Evolutionary conservation across 345 rosid species (phyloP), one percentile per base, ranked within the genome.

Genomic region (Viola odorata): DNA sequence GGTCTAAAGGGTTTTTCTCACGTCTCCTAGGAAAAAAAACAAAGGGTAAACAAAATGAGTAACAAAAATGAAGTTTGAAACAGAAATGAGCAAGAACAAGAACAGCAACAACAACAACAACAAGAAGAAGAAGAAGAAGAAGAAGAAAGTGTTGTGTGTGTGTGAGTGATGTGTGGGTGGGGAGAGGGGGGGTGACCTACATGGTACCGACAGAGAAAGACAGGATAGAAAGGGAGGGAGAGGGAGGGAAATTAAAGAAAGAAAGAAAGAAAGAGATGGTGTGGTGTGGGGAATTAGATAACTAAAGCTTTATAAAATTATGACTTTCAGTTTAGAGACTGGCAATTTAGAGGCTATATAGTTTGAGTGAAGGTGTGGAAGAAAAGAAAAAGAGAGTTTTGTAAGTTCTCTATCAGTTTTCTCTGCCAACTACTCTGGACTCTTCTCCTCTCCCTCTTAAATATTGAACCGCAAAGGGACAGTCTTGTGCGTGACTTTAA

Each of bases 351-450:
- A 75, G 91, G 82, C 77, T 78, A 75, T 74, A 23, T 23, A 23
- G 32, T 23, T 57, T 62, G 81, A 78, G 84, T 77, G 77, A 79
- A 78, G 81, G 75, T 68, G 72, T 23, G 32, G 32, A 23, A 23
- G 32, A 23, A 23, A 23, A 23, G 81, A 75, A 79, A 71, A 65
- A 76, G 79, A 64, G 76, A 73, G 80, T 69, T 78, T 82, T 83
- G 81, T 81, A 84, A 87, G 96, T 83, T 84, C 81, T 84, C 91
- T 87, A 81, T 89, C 97, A 89, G 98, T 87, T 80, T 23, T 69
- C 69, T 78, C 88, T 87, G 89, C 64, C 84, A 75, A 78, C 73
- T 66, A 58, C 70, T 76, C 80, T 75, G 78, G 69, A 60, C 73
- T 69, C 69, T 10, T 63, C 74, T 61, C 70, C 32, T 81, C 77